Conservation (phyloP, 2,329 filamentous ascomycete genomes). For the Stromatinia cepivora region DNA sequence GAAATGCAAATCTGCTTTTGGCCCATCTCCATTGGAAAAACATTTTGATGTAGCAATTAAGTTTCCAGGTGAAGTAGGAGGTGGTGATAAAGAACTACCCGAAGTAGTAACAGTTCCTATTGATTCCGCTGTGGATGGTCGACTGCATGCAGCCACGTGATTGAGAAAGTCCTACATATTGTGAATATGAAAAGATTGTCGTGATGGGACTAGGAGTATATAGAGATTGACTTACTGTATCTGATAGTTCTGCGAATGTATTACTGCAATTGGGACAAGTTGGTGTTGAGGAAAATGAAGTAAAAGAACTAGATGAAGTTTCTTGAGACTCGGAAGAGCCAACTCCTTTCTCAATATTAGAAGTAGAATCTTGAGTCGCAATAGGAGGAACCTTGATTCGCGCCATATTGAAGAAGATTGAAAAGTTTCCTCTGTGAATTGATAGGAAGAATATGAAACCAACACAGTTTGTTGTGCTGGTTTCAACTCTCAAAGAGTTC, state of each 20-base stretch:
- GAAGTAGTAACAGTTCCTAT: slow-evolving; percentile 28
- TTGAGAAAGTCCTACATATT: slow-evolving; percentile 35
- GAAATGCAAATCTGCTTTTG: slow-evolving; percentile 20
- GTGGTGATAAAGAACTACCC: slow-evolving; percentile 32
- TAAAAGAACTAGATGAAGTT: slow-evolving; percentile 23
- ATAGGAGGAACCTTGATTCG: slow-evolving; percentile 26
- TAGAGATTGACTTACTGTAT: slow-evolving; percentile 20
- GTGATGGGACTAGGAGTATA: background rate
- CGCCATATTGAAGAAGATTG: slow-evolving; percentile 25
- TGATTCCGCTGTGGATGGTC: slow-evolving; percentile 28
- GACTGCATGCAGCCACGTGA: slow-evolving; percentile 38
- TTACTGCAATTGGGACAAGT: slow-evolving; percentile 26
- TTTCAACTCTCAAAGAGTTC: slow-evolving; percentile 5
- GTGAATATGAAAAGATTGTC: slow-evolving; percentile 28
- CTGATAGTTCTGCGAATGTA: slow-evolving; percentile 23
- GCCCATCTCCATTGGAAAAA: slow-evolving; percentile 20
- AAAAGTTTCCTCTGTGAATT: background rate
- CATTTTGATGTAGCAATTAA: slow-evolving; percentile 16
- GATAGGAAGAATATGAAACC: background rate
- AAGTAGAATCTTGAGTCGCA: slow-evolving; percentile 19
- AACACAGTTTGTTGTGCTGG: slow-evolving; percentile 18
- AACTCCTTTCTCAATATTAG: slow-evolving; percentile 18
- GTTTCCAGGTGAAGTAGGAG: slow-evolving; percentile 26
- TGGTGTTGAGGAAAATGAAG: slow-evolving; percentile 21
- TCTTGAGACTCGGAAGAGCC: slow-evolving; percentile 21